phyloP scores from a whole-genome alignment of 176 grass and related monocot species.

The Saccharum officinarum region DNA sequence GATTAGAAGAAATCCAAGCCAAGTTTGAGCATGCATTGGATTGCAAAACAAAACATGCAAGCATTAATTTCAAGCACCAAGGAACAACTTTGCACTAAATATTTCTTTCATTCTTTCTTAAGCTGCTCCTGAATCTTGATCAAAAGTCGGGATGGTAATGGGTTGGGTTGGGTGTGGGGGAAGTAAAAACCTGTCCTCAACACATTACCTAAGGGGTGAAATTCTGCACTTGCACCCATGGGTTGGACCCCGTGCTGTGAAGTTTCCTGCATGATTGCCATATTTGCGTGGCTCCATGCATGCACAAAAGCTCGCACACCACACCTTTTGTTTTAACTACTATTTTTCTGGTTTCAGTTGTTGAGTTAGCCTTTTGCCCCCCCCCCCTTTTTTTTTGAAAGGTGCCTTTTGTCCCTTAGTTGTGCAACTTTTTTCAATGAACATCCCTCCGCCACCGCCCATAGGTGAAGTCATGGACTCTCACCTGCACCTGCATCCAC shows the following conservation, averaged over 20 bases:
- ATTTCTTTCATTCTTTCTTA: neutral
- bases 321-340: too few species aligned
- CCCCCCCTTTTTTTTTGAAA: too few species aligned
- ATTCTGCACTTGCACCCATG: too few species aligned
- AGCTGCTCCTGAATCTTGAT: neutral
- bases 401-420: too few species aligned
- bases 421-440: too few species aligned
- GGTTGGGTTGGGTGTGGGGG: neutral
- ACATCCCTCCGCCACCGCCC: too few species aligned
- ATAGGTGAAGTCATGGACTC: too few species aligned
- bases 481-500: too few species aligned
- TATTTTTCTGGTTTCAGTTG: too few species aligned
- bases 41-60: slow-evolving; percentile 1
- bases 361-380: too few species aligned
- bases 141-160: neutral
- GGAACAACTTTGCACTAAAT: neutral
- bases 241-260: neutral
- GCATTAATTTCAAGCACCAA: neutral
- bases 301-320: neutral
- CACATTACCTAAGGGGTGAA: neutral
- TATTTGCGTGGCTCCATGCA: neutral
- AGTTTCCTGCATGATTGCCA: neutral
- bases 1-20: neutral
- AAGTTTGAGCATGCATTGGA: neutral
- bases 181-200: neutral